phyloP scores from a whole-genome alignment of 306 rosid species.

The cucumber (Cucumis sativus) region DNA sequence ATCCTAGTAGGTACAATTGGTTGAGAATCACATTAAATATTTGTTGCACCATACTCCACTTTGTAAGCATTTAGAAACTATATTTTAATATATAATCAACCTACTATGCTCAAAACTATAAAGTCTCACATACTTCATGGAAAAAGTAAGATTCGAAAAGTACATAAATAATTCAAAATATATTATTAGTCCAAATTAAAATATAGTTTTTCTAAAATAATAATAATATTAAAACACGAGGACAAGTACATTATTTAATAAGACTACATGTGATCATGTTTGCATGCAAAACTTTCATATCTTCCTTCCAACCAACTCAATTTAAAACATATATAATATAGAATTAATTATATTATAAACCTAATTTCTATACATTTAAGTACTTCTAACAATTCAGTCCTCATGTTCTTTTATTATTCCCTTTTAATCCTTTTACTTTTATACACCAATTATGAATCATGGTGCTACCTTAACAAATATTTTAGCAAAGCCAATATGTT shows the following conservation, averaged over 20 bases:
- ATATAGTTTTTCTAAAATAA: not conserved
- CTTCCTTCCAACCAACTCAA: not conserved
- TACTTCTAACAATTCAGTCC: not conserved
- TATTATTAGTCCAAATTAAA: not conserved
- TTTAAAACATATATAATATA: not conserved
- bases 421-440: not conserved
- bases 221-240: not conserved
- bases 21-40: not conserved
- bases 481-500: too few species aligned
- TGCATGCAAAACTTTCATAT: not conserved
- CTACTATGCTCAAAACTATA: not conserved
- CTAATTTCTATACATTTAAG: not conserved
- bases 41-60: not conserved
- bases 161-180: not conserved
- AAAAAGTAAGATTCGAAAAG: not conserved
- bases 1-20: too few species aligned
- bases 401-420: not conserved
- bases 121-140: not conserved
- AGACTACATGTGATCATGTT: slow-evolving; percentile 1
- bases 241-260: not conserved
- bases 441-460: not conserved
- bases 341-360: not conserved
- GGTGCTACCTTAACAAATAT: not conserved
- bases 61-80: not conserved
- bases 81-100: not conserved